Conservation (phyloP, 164 flowering plant genomes). For the Stephania yunnanensis region DNA sequence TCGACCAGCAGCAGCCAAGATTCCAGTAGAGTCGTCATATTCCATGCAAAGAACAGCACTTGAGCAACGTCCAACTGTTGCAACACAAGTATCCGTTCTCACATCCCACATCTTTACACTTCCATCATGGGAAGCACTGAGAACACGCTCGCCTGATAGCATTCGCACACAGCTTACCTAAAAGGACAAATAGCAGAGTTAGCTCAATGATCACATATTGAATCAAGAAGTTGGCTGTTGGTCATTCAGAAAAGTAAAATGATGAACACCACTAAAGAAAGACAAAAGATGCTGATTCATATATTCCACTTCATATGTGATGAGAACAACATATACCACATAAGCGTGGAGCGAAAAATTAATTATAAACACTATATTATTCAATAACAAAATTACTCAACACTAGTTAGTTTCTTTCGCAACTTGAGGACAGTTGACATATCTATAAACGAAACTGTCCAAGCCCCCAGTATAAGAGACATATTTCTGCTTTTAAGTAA, state of each 20-base stretch:
- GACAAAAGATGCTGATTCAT: not conserved
- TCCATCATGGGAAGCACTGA: slow-evolving; percentile 96
- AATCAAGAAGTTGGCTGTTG: not conserved
- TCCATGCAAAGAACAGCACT: slow-evolving; percentile 95
- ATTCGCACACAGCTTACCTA: slow-evolving; percentile 84
- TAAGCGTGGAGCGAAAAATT: not conserved
- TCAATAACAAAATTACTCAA: not conserved
- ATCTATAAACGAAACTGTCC: no score
- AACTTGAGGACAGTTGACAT: no score
- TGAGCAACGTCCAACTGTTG: slow-evolving; percentile 92
- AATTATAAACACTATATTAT: not conserved
- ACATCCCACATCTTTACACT: slow-evolving; percentile 99
- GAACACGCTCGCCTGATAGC: slow-evolving; percentile 96
- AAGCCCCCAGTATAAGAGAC: no score
- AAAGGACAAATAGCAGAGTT: slow-evolving; percentile 7
- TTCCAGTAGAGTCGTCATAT: slow-evolving; percentile 95
- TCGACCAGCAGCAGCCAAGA: slow-evolving; percentile 95
- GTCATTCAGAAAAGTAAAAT: not conserved
- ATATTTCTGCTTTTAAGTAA: no score
- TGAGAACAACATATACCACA: not conserved
- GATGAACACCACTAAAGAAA: not conserved
- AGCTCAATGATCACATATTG: slow-evolving; percentile 2
- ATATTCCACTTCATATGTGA: not conserved
- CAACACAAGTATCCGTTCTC: slow-evolving; percentile 93
- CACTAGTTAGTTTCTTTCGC: no score